Conservation (phyloP, 1,284 basidiomycete species). For the Gomphus sp. region DNA sequence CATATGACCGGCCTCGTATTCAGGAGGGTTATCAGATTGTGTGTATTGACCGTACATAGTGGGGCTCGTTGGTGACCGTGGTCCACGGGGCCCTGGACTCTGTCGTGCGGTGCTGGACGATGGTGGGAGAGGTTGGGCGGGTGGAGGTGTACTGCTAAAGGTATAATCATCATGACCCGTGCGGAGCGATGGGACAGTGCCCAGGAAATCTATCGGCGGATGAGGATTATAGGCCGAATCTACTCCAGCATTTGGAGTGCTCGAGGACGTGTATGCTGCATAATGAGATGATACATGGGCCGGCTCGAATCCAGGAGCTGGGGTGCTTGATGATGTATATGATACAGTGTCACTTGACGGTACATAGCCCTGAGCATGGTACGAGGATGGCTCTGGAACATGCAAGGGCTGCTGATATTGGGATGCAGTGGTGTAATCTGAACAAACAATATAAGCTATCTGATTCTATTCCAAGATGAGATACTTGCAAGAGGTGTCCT, state of each 20-base stretch:
- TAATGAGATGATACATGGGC: neutral
- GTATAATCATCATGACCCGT: slow-evolving; percentile 8
- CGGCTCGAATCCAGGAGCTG: no score
- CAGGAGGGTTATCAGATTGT: slow-evolving; percentile 43
- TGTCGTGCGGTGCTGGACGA: neutral
- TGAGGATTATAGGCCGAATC: neutral
- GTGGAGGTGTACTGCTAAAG: slow-evolving; percentile 2
- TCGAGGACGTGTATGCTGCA: neutral
- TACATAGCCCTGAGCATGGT: neutral
- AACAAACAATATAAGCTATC: neutral
- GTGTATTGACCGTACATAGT: neutral
- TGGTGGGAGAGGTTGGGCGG: neutral
- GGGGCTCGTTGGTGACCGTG: slow-evolving; percentile 1
- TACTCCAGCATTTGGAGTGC: neutral
- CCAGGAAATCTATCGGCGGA: neutral
- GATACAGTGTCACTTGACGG: no score
- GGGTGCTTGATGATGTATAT: no score
- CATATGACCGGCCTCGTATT: slow-evolving; percentile 41
- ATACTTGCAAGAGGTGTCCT: neutral
- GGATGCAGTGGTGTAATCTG: slow-evolving; percentile 4
- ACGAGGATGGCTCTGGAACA: neutral
- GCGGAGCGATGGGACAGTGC: neutral
- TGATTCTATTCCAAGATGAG: neutral
- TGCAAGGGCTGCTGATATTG: neutral
- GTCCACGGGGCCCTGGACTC: neutral